Percentiles rank a stretch among this genome's conserved stretches.
These are phyloP conservation scores for Paraphoma chrysanthemicola DNA, from an alignment of 2,329 filamentous ascomycete genomes.

Conservation along the genomic window DNA sequence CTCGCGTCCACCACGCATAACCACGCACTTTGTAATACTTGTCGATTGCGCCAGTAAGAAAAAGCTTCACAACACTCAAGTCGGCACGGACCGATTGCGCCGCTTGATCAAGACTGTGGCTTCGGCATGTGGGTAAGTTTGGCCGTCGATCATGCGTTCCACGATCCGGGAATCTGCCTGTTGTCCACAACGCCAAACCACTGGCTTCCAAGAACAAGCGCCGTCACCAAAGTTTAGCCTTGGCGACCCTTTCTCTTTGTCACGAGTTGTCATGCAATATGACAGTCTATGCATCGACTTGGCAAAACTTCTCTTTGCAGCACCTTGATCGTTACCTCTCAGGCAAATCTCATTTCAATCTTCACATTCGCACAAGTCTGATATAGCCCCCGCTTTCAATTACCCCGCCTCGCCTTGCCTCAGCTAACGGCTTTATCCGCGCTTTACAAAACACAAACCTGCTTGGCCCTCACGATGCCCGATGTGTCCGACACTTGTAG, in stretches of 20 bases:
- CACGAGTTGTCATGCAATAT: conserved; percentile 21
- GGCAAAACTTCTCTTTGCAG: neutral
- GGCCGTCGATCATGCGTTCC: conserved; percentile 17
- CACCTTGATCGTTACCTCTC: too few species aligned
- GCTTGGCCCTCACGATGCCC: neutral
- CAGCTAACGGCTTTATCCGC: neutral
- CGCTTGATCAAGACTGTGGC: neutral
- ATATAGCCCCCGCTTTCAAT: too few species aligned
- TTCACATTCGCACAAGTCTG: too few species aligned
- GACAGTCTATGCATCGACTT: conserved; percentile 9
- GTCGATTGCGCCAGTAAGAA: too few species aligned
- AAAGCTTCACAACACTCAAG: too few species aligned
- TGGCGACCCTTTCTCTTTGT: neutral
- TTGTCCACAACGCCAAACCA: neutral
- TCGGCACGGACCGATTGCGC: neutral
- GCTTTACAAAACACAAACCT: conserved; percentile 6
- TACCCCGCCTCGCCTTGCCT: neutral
- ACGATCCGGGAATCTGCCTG: conserved; percentile 1
- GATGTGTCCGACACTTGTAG: conserved; percentile 11
- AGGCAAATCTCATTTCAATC: too few species aligned
- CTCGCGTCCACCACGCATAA: neutral
- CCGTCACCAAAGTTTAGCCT: conserved; percentile 1
- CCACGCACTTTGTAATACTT: neutral
- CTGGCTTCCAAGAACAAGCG: neutral
- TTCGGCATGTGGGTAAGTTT: neutral